Evolutionary conservation across 805 yeast genomes (phyloP).

Genomic region (Sugiyamaella qingdaonensis): DNA sequence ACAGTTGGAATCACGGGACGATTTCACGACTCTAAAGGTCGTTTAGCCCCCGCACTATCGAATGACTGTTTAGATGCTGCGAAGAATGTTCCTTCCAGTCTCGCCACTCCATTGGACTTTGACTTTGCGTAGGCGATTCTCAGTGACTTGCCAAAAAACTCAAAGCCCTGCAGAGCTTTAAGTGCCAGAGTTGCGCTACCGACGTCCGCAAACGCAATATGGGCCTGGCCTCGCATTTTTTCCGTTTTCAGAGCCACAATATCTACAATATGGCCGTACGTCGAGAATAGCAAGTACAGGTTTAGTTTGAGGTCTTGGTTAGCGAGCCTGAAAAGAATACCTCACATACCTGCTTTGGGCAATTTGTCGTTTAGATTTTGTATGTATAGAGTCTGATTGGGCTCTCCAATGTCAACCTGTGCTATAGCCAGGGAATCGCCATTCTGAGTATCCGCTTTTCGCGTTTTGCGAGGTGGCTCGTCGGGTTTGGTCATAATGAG

Average conservation of each 20-base stretch:
- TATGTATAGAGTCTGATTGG: constrained; percentile 35
- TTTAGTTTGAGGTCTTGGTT: constrained; percentile 28
- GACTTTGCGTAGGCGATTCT: constrained; percentile 30
- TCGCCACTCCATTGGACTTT: constrained; percentile 29
- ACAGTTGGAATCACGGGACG: too few relatives aligned
- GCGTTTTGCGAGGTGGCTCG: constrained; percentile 10
- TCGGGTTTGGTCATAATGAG: neutral
- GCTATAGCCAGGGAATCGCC: neutral
- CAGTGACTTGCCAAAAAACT: constrained; percentile 32
- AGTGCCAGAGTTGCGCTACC: constrained; percentile 33
- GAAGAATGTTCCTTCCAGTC: constrained; percentile 28
- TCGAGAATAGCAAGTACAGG: constrained; percentile 37
- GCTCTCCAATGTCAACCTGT: constrained; percentile 7
- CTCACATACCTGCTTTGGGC: constrained; percentile 26
- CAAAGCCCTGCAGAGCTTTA: constrained; percentile 27
- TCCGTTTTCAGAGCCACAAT: constrained; percentile 35
- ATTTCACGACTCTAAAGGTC: too few relatives aligned
- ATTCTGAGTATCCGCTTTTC: constrained; percentile 6
- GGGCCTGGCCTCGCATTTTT: constrained; percentile 43
- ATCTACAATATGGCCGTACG: constrained; percentile 35
- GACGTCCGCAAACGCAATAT: constrained; percentile 32
- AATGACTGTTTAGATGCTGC: constrained; percentile 2
- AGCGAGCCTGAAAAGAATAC: neutral
- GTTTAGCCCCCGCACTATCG: too few relatives aligned
- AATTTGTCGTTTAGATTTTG: constrained; percentile 38